Evolutionary conservation across 768 basidiomycete species (phyloP), one percentile per base, ranked within the genome.

Genomic region (Leucosporidium yakuticum): DNA sequence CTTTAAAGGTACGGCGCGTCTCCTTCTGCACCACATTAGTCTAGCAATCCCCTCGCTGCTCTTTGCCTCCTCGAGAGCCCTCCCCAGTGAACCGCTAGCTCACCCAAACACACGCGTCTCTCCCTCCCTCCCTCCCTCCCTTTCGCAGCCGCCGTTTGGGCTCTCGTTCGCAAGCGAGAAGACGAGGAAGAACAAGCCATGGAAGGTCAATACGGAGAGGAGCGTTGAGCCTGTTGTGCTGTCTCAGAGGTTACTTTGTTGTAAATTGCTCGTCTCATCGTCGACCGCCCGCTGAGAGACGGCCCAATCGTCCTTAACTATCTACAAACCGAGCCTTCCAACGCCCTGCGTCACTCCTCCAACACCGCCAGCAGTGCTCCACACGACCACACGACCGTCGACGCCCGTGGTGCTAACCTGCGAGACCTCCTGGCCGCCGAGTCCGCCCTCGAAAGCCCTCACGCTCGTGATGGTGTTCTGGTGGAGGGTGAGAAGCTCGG

Each of bases 381-480:
- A 99, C 62, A 99, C 83, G 19, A 93, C 91, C 71, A 99, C 79
- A 76, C 86, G 87, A 4, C 96, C 96, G 80, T 98, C 96, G 44
- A 94, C 90, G 2, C 94, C 96, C 21, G 87, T 87, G 25, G 94
- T 96, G 78, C 89, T 92, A 69, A 99, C 88, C 75, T 84, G 85
- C 57, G 80, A 81, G 7, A 97, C 87, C n/a, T 73, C 72, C 2
- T 80, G 79, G 0, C 85, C 87, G 83, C 4, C 75, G 21, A 23
- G 71, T 2, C 80, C 81, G 70, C 79, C 80, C 69, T 87, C 87
- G 75, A 89, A 96, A 32, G 89, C 81, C 65, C 92, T 81, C 50
- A 98, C 83, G 73, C 83, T 87, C n/a, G 92, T 97, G 79, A 99
- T 96, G 48, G 94, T 96, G 81, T 99, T 99, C 83, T 98, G 96